A percentile compares a stretch with the other conserved stretches of the same genome.
These are phyloP conservation scores for Casaregolazyma lundiana DNA, from an alignment of 1,139 yeast genomes.

Conservation along the genomic window DNA sequence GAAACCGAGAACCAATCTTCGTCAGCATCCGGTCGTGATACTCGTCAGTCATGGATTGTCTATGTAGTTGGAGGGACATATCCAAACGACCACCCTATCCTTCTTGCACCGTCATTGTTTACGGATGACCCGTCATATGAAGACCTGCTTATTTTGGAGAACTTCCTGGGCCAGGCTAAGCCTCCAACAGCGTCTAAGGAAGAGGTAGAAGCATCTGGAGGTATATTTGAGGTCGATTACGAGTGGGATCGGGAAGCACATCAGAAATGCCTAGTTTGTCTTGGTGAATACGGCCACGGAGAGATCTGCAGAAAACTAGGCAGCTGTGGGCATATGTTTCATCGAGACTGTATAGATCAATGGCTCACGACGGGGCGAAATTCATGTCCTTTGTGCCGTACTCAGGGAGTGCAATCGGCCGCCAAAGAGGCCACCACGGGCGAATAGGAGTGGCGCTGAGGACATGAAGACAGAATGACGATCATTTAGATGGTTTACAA, in stretches of 20 bases:
- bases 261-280: slow-evolving; percentile 49
- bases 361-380: slow-evolving; percentile 54
- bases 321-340: slow-evolving; percentile 47
- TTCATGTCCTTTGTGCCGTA: slow-evolving; percentile 54
- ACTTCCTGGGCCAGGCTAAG: slow-evolving; percentile 43
- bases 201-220: slow-evolving; percentile 41
- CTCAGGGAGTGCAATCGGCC: slow-evolving; percentile 36
- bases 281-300: slow-evolving; percentile 41
- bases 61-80: slow-evolving; percentile 48
- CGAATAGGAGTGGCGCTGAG: background rate
- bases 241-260: slow-evolving; percentile 13
- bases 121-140: slow-evolving; percentile 48
- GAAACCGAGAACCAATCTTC: background rate
- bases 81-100: slow-evolving; percentile 44
- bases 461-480: background rate
- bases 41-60: slow-evolving; percentile 44
- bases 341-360: slow-evolving; percentile 49
- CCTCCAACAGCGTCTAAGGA: slow-evolving; percentile 41
- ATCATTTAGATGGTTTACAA: background rate
- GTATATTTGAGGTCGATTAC: slow-evolving; percentile 26
- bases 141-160: slow-evolving; percentile 43
- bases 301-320: slow-evolving; percentile 44
- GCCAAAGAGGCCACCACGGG: slow-evolving; percentile 1
- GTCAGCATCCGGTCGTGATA: slow-evolving; percentile 2
- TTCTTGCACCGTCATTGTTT: slow-evolving; percentile 43